Conservation (phyloP, 2,329 filamentous ascomycete genomes). For the Epichloe sp. region DNA sequence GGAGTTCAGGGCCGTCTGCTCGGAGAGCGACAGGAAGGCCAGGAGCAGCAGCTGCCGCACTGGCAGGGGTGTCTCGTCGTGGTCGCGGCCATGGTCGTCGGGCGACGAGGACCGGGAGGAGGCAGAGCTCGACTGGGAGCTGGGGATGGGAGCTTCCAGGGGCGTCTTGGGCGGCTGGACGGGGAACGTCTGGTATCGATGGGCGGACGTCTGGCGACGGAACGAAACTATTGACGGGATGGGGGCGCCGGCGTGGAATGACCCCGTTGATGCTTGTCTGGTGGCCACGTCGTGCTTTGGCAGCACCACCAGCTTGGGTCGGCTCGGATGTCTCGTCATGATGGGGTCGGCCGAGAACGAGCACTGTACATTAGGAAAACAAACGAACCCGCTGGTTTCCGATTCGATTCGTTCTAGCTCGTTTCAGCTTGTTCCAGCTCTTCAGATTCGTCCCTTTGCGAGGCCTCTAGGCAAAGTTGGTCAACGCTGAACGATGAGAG, state of each 20-base stretch:
- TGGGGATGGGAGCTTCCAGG: slow-evolving; percentile 26
- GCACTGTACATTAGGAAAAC: too few relatives aligned
- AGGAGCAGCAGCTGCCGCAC: slow-evolving; percentile 71
- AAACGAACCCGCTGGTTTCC: too few relatives aligned
- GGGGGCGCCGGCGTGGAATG: slow-evolving; percentile 39
- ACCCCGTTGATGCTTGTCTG: slow-evolving; percentile 27
- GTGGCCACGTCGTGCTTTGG: neutral
- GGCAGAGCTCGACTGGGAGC: slow-evolving; percentile 9
- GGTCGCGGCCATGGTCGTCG: slow-evolving; percentile 21
- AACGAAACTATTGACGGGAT: slow-evolving; percentile 25
- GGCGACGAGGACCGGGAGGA: slow-evolving; percentile 8
- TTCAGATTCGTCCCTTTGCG: too few relatives aligned
- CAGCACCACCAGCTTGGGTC: slow-evolving; percentile 1
- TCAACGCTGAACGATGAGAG: neutral
- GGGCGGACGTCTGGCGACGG: slow-evolving; percentile 27
- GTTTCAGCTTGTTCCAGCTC: too few relatives aligned
- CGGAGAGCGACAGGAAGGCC: slow-evolving; percentile 77
- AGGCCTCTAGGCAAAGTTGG: neutral
- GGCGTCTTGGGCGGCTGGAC: slow-evolving; percentile 58
- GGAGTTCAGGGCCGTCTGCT: slow-evolving; percentile 94
- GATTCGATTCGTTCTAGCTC: too few relatives aligned
- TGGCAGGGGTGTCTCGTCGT: slow-evolving; percentile 61
- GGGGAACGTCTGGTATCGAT: slow-evolving; percentile 73
- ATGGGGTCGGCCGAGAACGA: too few relatives aligned
- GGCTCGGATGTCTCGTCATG: slow-evolving; percentile 4